Base-by-base conservation (phyloP, 2,329 filamentous ascomycete genomes). In the Xylariaceae sp. region DNA sequence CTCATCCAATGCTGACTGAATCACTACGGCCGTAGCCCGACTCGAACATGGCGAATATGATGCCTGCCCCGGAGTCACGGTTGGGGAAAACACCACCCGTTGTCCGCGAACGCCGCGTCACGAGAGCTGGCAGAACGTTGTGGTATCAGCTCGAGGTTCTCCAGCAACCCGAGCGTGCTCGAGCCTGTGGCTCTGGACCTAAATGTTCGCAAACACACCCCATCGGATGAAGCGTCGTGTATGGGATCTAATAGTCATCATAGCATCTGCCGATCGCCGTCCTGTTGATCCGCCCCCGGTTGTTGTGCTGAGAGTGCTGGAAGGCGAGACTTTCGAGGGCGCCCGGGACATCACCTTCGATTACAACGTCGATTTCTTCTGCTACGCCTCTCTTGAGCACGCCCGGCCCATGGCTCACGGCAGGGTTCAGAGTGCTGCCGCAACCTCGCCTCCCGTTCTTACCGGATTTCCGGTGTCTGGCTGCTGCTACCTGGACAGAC, bases 291-390 rank as follows among this genome's bases (percentile, higher is more conserved):
- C 86, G 45, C 92, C 92, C 2, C 92, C 92, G 1, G 92, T 98
- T 39, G 88, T 97, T 27, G 87, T 94, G 64, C 71, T 98, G 46
- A 83, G 82, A 50, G 85, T 98, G 74, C 74, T 38, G 73, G 73
- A 58, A 24, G 21, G 21, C 21, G 21, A 24, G 11, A 6, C 87
- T 94, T 64, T 71, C 98, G 46, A 83, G 83, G 50, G 85, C 97
- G 74, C 75, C 39, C 73, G 73, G 57, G 84, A 88, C 45, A 78
- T 88, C 55, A 97, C 92, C 2, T 94, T 94, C 56, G 76, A 80
- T 43, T 94, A 96, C 70, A 90, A 94, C 59, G 89, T 89, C 59
- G 95, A 94, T 65, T 97, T 97, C 75, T 97, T 98, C 67, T 81
- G 97, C 28, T 97, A 88, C 56, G 87, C 89, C 36, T 96, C 88